phyloP scores from a whole-genome alignment of 2,329 filamentous ascomycete genomes.

The Nothopassalora personata region DNA sequence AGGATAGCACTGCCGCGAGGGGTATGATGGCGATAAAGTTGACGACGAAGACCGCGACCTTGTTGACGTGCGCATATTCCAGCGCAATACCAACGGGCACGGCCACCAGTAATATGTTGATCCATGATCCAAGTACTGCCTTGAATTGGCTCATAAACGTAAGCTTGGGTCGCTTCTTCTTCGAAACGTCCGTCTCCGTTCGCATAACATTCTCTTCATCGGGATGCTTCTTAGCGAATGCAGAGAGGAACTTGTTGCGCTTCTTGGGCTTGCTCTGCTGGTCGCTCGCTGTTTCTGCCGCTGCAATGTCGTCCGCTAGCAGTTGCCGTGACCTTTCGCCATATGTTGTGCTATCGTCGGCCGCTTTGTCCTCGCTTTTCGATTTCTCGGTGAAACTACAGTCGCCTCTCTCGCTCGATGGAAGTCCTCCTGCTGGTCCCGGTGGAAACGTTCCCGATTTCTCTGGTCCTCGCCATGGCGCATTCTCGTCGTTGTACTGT shows the following conservation, averaged over 20 bases:
- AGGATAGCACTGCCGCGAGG: constrained; percentile 78
- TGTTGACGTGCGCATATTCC: constrained; percentile 57
- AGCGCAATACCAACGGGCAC: constrained; percentile 73
- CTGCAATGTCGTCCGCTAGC: constrained; percentile 10
- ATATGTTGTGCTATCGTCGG: constrained; percentile 3
- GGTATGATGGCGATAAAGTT: constrained; percentile 94
- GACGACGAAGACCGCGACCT: constrained; percentile 65
- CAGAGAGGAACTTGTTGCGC: constrained; percentile 22
- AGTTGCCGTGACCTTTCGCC: not conserved
- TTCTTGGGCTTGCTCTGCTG: constrained; percentile 19
- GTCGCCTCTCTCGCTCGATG: constrained; percentile 4
- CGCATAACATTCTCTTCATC: constrained; percentile 15
- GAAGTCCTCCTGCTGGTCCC: constrained; percentile 1
- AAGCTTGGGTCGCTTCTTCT: constrained; percentile 26
- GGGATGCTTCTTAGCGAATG: constrained; percentile 19
- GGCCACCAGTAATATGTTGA: constrained; percentile 74
- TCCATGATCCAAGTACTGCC: constrained; percentile 75
- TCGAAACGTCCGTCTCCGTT: constrained; percentile 11
- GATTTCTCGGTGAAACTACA: constrained; percentile 12
- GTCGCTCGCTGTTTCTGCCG: constrained; percentile 6
- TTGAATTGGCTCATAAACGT: constrained; percentile 52
- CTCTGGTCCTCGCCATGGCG: constrained; percentile 7
- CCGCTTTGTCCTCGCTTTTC: constrained; percentile 1
- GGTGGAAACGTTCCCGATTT: constrained; percentile 23
- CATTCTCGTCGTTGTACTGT: constrained; percentile 6